Base-by-base conservation (phyloP, 2,329 filamentous ascomycete species). In the Calonectria henricotiae region DNA sequence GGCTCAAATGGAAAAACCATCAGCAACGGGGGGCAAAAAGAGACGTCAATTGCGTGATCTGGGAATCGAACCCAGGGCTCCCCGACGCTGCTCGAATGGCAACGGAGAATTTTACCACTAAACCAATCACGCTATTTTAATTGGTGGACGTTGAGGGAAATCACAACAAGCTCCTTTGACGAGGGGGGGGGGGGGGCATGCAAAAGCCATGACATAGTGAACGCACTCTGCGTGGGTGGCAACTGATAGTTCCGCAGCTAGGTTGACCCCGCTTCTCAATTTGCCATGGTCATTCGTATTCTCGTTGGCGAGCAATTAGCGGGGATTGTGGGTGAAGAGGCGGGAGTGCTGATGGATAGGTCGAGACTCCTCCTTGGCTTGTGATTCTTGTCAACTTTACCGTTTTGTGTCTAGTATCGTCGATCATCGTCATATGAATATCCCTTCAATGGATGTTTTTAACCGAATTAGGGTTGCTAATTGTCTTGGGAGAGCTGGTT, bases 41-140 rank as follows among this genome's bases (percentile, higher is more conserved):
- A n/a, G 30, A 4, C 3, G 2, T 3, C 2, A 0, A 5, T 4
- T 51, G 47, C 47, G 47, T 51, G 47, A 51, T 51, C 47, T 51
- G 47, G 47, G 47, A 51, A 51, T 51, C 47, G 47, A 51, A 51
- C 47, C 47, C 47, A 51, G 47, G 47, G 47, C 47, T 51, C 47
- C 47, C 47, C 47, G 47, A 51, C 47, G 47, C 7, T 51, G 47
- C 47, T 8, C 47, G 47, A 20, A 51, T 51, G 47, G 47, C 47
- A 51, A 51, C 47, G 47, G 47, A 51, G 47, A 51, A 51, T 51
- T 51, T 51, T 51, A 51, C 47, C 47, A 51, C 47, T 51, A 51
- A 51, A 51, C 47, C 47, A 51, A 51, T 51, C 47, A 51, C 47
- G 47, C 47, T 51, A 20, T 4, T 6, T 51, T 51, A 25, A 32